Evolutionary conservation across 2,329 filamentous ascomycete species (phyloP).

Genomic region (Grosmannia penicillata): DNA sequence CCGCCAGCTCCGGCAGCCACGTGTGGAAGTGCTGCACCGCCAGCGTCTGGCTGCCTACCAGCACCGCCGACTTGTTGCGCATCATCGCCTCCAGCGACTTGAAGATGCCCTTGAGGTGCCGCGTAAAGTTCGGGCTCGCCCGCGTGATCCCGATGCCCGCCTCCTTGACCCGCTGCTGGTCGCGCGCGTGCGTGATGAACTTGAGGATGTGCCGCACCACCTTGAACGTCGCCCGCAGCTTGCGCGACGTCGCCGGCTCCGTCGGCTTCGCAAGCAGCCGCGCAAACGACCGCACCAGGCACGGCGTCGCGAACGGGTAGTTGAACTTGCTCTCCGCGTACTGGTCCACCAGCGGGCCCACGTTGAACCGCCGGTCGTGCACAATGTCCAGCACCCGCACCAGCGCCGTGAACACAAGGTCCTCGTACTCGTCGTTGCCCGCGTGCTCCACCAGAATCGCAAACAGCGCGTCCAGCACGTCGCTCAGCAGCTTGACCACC

Average conservation of each 20-base stretch:
- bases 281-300: slow-evolving; percentile 73
- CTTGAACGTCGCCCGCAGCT: slow-evolving; percentile 83
- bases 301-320: slow-evolving; percentile 83
- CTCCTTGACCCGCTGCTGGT: slow-evolving; percentile 79
- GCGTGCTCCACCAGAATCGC: slow-evolving; percentile 80
- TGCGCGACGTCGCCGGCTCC: slow-evolving; percentile 69
- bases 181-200: slow-evolving; percentile 81
- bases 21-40: slow-evolving; percentile 93
- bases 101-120: slow-evolving; percentile 76
- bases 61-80: slow-evolving; percentile 67
- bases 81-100: slow-evolving; percentile 81
- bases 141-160: slow-evolving; percentile 72
- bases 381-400: slow-evolving; percentile 87
- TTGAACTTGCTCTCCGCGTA: slow-evolving; percentile 84
- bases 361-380: slow-evolving; percentile 84
- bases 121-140: slow-evolving; percentile 57
- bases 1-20: slow-evolving; percentile 83
- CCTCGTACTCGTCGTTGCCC: slow-evolving; percentile 85
- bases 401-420: slow-evolving; percentile 78
- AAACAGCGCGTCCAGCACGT: slow-evolving; percentile 85
- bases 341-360: slow-evolving; percentile 78
- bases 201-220: slow-evolving; percentile 86
- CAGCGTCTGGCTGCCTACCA: slow-evolving; percentile 89
- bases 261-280: slow-evolving; percentile 69
- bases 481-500: slow-evolving; percentile 81